Conservation (phyloP, 148 eudicot species). For the Amaranthus palmeri region DNA sequence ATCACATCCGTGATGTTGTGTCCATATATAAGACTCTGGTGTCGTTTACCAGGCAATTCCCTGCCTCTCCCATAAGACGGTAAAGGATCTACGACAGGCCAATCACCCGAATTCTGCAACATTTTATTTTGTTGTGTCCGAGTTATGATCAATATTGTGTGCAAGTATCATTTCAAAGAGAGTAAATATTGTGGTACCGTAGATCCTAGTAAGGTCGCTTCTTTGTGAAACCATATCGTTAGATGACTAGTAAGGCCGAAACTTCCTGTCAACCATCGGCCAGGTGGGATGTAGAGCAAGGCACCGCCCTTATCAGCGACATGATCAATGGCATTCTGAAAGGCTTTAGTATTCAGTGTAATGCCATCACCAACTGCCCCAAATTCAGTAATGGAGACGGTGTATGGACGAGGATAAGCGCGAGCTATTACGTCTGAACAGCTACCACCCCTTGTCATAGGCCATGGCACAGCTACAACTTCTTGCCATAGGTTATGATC, state of each 20-base stretch:
- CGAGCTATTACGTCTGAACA: not conserved
- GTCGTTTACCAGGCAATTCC: constrained; percentile 31
- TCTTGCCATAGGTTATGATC: not conserved
- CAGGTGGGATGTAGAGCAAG: constrained; percentile 29
- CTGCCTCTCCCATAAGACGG: constrained; percentile 39
- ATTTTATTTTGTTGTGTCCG: not conserved
- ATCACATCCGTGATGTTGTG: constrained; percentile 27
- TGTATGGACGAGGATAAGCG: constrained; percentile 8
- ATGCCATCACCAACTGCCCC: constrained; percentile 38
- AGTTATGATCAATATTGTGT: not conserved
- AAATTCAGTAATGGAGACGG: constrained; percentile 26
- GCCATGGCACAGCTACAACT: not conserved
- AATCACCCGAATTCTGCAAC: constrained; percentile 22
- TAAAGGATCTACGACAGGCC: constrained; percentile 35
- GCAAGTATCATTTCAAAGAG: too few relatives aligned
- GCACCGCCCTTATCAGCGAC: constrained; percentile 30
- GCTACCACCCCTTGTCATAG: not conserved
- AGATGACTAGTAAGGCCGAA: constrained; percentile 29
- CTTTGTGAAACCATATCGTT: constrained; percentile 27
- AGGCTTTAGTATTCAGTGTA: constrained; percentile 30
- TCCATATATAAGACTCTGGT: constrained; percentile 35
- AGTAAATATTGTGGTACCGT: constrained; percentile 15
- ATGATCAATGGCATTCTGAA: constrained; percentile 30
- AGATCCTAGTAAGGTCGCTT: constrained; percentile 32
- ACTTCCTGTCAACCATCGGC: constrained; percentile 36